A percentile compares a stretch with the other conserved stretches of the same genome.
These are phyloP conservation scores for Diplodia mutila DNA, from an alignment of 2,329 filamentous ascomycete genomes.

Conservation along the genomic window DNA sequence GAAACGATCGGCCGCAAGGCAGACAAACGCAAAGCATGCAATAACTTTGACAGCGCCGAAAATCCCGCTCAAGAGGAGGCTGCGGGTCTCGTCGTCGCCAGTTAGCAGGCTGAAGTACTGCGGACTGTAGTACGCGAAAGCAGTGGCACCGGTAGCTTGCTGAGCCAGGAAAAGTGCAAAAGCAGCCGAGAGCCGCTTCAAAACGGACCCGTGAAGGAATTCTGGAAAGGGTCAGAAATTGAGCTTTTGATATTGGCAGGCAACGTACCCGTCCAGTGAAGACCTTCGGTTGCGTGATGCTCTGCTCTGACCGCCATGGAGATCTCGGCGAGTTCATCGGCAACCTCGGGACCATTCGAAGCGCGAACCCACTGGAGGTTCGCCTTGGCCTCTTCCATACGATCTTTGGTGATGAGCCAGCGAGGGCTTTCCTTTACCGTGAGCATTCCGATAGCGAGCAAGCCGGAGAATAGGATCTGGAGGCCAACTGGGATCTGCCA, in stretches of 20 bases:
- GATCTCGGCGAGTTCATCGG: constrained; percentile 57
- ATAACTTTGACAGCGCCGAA: constrained; percentile 61
- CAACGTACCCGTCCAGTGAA: constrained; percentile 37
- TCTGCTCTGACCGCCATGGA: constrained; percentile 53
- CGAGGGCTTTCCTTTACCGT: constrained; percentile 56
- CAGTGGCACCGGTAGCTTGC: constrained; percentile 59
- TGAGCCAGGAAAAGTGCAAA: constrained; percentile 56
- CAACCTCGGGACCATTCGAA: constrained; percentile 41
- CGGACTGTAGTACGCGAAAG: constrained; percentile 59
- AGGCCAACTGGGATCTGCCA: constrained; percentile 61
- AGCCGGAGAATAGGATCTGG: constrained; percentile 38
- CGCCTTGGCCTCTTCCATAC: constrained; percentile 63
- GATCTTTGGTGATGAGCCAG: constrained; percentile 67
- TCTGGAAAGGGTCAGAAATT: constrained; percentile 36
- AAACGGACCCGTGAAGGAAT: constrained; percentile 51
- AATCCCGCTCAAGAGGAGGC: constrained; percentile 56
- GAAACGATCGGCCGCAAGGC: constrained; percentile 57
- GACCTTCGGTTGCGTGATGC: constrained; percentile 49
- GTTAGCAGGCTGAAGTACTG: constrained; percentile 60
- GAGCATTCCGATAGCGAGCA: constrained; percentile 38
- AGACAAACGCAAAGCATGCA: constrained; percentile 56
- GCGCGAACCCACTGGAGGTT: constrained; percentile 59
- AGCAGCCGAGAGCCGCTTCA: constrained; percentile 49
- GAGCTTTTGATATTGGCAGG: not conserved
- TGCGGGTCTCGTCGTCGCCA: constrained; percentile 47